phyloP scores from a whole-genome alignment of 768 basidiomycete species.

The Serpula lacrymans region DNA sequence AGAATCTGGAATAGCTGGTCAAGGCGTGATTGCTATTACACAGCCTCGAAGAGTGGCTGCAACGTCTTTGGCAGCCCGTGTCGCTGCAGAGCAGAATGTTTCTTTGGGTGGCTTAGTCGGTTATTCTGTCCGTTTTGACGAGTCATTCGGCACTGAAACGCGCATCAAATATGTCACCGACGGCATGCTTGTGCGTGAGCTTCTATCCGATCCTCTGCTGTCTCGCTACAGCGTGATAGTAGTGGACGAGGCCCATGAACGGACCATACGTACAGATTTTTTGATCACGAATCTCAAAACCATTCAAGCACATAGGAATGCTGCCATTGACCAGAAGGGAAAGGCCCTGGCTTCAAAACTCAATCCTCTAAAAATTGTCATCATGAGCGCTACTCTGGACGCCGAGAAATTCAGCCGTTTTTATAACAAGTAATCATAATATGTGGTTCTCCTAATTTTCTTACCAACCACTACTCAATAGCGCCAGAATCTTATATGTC shows the following conservation, averaged over 20 bases:
- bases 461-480: constrained; percentile 28
- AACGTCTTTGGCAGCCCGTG: constrained; percentile 88
- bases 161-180: constrained; percentile 96
- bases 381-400: constrained; percentile 98
- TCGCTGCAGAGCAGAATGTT: constrained; percentile 78
- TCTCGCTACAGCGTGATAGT: constrained; percentile 84
- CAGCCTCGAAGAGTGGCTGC: constrained; percentile 96
- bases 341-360: constrained; percentile 32
- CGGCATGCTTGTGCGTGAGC: constrained; percentile 95
- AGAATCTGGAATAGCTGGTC: constrained; percentile 70
- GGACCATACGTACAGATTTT: constrained; percentile 91
- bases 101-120: constrained; percentile 78
- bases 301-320: constrained; percentile 69
- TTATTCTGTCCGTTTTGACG: constrained; percentile 96
- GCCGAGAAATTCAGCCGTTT: constrained; percentile 92
- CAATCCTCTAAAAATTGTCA: constrained; percentile 82
- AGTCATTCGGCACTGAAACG: constrained; percentile 65
- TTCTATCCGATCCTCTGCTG: constrained; percentile 73
- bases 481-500: constrained; percentile 86
- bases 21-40: constrained; percentile 83
- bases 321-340: constrained; percentile 39
- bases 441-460: constrained; percentile 4
- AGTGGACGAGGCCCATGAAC: constrained; percentile 97
- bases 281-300: constrained; percentile 87
- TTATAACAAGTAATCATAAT: constrained; percentile 58